Evolutionary conservation across 202 grass and related monocot species (phyloP), one percentile per base, ranked within the genome.

Genomic region (Schoenoplectus triqueter): DNA sequence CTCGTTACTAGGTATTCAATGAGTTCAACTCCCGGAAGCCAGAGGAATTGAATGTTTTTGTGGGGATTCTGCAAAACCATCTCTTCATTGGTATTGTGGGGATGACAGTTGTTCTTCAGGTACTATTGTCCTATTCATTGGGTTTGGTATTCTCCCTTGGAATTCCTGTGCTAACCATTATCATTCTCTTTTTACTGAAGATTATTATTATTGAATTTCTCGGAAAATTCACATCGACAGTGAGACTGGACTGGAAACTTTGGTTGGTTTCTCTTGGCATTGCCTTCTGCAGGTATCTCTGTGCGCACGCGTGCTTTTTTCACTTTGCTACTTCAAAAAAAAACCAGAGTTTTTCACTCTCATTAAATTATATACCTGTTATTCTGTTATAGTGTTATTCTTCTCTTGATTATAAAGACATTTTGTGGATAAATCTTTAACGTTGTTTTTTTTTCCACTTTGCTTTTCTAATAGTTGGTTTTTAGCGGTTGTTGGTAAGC

Each of bases 21-120:
- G 93, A 94, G 78, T 94, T 96, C 86, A 99, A 99, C 71, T 41
- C 93, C 42, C 80, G 96, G 72, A 99, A 99, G 84, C 93, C 88
- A 87, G 92, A 94, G 80, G 84, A 96, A 80, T 64, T 96, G 40
- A 99, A 99, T 83, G 79, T 99, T 82, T 99, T 99, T 85, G 80
- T 88, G 64, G 96, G 96, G 13, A 57, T 99, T 72, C 80, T 76
- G 7, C 85, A 62, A 41, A 99, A 99, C 67, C 86, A 41, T 39
- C 90, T 99, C 60, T 99, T 99, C 60, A 80, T 99, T 44, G 88
- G 52, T 14, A 92, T 99, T 77, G 46, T 96, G 5, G 84, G 22
- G 0, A 66, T 99, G 15, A 96, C 93, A 10, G 39, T 92, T 57
- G 9, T 96, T 15, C 91, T 99, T 46, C 96, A 99, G 93, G 96